Base-by-base conservation (phyloP, 306 rosid species). In the Prunus kanzakura region DNA sequence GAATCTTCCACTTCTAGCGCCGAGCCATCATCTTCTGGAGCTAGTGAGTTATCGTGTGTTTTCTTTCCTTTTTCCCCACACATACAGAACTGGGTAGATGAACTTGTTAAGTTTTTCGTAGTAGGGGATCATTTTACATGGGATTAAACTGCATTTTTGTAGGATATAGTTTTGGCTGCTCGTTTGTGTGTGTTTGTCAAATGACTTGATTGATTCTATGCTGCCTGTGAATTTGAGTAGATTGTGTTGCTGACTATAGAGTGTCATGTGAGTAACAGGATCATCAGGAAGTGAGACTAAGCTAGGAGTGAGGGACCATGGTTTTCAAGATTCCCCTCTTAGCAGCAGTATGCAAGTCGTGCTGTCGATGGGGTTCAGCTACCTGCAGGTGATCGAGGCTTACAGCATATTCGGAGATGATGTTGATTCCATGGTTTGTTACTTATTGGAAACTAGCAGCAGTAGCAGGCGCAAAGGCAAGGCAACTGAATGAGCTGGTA, bases 21-120 rank as follows among this genome's bases (percentile, higher is more conserved):
- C 2, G 98, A 92, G 76, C 97, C 97, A 32, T 95, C 98, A 35
- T 92, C 97, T 71, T 95, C 98, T 73, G 97, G 96, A 62, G 96
- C 95, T 30, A 89, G 98, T 94, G 81, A 87, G 97, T 89, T 5
- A 11, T 61, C 49, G 15, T n/a, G 20, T 10, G 63, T 54, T 54
- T 55, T 8, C 11, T 69, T 6, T 64, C 25, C 30, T 23, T 19
- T 65, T 55, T 64, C 11, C 22, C 50, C 7, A n/a, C 55, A 8
- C 20, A 12, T 27, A 63, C 49, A 29, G 62, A 46, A 73, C 19
- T 9, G 2, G 4, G n/a, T 12, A 29, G 20, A 9, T 25, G 27
- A 25, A 25, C 27, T 29, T 27, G 29, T 62, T 30, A 1, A 4
- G 25, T 14, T 75, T 22, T 23, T 38, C 1, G 54, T 18, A 6